Evolutionary conservation across 306 rosid species (phyloP).

Genomic region (Astragalus glycyphyllos): DNA sequence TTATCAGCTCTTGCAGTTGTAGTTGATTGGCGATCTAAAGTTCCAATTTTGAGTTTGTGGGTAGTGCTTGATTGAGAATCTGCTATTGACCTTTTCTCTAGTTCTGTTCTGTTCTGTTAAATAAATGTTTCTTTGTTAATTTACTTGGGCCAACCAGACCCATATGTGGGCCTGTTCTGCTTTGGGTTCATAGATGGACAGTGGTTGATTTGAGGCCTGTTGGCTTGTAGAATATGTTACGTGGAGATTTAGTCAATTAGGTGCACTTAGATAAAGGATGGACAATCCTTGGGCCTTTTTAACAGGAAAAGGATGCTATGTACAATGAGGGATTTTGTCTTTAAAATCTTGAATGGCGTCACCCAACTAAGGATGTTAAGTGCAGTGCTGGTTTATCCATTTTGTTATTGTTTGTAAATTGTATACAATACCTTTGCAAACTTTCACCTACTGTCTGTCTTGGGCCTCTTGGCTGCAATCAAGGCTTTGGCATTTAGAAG

Average conservation of each 20-base stretch:
- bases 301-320: neutral
- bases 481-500: no score
- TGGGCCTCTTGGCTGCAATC: neutral
- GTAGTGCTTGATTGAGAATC: constrained; percentile 34
- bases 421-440: neutral
- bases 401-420: neutral
- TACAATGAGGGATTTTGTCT: neutral
- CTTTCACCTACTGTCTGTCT: neutral
- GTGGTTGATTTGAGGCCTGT: constrained; percentile 16
- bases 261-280: constrained; percentile 1
- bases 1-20: constrained; percentile 2
- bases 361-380: constrained; percentile 3
- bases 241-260: neutral
- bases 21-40: constrained; percentile 17
- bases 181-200: constrained; percentile 1
- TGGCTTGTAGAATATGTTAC: neutral
- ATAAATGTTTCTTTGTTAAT: neutral
- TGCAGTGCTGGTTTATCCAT: constrained; percentile 10
- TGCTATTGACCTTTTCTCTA: neutral
- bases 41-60: constrained; percentile 41
- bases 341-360: neutral
- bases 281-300: constrained; percentile 23
- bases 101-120: constrained; percentile 6
- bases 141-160: constrained; percentile 42
- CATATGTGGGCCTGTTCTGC: constrained; percentile 44